These are phyloP conservation scores for Starmera quercuum DNA, from an alignment of 805 yeast genomes.

Conservation along the genomic window DNA sequence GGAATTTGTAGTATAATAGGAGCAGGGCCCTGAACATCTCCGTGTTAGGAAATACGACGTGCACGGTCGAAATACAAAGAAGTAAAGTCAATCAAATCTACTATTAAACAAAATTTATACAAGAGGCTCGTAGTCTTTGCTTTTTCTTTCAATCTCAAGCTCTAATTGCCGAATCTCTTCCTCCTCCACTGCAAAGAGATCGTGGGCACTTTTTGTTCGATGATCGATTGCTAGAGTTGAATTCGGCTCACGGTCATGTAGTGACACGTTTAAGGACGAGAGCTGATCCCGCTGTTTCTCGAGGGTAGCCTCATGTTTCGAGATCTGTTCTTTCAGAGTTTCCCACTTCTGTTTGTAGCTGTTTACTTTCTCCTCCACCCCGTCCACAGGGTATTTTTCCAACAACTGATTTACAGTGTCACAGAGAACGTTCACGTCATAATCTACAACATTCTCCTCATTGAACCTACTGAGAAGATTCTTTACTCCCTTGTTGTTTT, in stretches of 20 bases:
- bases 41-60: too few species aligned
- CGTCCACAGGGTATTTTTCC: slow-evolving; percentile 29
- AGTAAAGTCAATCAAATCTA: too few species aligned
- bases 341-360: slow-evolving; percentile 24
- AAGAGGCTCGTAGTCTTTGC: too few species aligned
- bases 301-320: slow-evolving; percentile 33
- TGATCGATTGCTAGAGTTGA: slow-evolving; percentile 8
- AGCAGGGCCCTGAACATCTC: too few species aligned
- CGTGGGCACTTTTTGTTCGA: slow-evolving; percentile 25
- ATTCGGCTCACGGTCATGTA: slow-evolving; percentile 12
- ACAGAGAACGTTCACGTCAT: slow-evolving; percentile 37
- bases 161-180: slow-evolving; percentile 37
- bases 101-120: too few species aligned
- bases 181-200: slow-evolving; percentile 36
- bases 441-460: slow-evolving; percentile 22
- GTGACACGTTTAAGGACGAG: slow-evolving; percentile 25
- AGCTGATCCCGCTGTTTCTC: slow-evolving; percentile 37
- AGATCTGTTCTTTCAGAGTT: slow-evolving; percentile 29
- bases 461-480: slow-evolving; percentile 23
- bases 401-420: slow-evolving; percentile 30
- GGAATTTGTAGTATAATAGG: too few species aligned
- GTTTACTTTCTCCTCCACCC: slow-evolving; percentile 23
- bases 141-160: slow-evolving; percentile 20
- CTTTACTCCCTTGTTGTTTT: slow-evolving; percentile 21
- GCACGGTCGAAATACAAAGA: too few species aligned